phyloP scores from a whole-genome alignment of 306 rosid species.

The Purshia tridentata region DNA sequence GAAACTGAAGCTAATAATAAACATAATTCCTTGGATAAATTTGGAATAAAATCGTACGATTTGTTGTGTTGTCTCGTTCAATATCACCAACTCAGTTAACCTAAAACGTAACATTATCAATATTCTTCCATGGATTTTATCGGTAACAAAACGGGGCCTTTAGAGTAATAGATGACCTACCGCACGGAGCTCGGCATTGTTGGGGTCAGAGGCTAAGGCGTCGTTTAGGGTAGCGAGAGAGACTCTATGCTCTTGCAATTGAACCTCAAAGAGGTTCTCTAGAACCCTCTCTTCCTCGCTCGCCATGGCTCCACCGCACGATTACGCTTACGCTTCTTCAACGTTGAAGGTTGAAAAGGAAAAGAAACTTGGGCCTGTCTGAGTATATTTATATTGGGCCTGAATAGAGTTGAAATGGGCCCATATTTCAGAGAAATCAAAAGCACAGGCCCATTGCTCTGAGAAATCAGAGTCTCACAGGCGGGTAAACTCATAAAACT shows the following conservation, averaged over 20 bases:
- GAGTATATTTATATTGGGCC: not conserved
- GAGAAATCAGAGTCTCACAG: not conserved
- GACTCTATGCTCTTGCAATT: slow-evolving; percentile 80
- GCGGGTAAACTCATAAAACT: slow-evolving; percentile 9
- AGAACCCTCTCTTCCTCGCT: slow-evolving; percentile 90
- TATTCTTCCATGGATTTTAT: not conserved
- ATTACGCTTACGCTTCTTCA: not conserved
- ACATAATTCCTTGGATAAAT: not conserved
- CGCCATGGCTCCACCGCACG: slow-evolving; percentile 40
- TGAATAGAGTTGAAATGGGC: not conserved
- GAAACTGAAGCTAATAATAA: not conserved
- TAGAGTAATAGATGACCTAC: slow-evolving; percentile 24
- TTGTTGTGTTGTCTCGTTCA: not conserved
- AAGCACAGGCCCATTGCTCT: not conserved
- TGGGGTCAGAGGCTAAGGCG: slow-evolving; percentile 68
- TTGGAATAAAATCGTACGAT: not conserved
- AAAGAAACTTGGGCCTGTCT: not conserved
- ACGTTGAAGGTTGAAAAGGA: not conserved
- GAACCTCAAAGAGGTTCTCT: slow-evolving; percentile 76
- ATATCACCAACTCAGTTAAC: not conserved
- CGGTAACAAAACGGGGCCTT: slow-evolving; percentile 1
- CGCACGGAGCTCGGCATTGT: slow-evolving; percentile 67
- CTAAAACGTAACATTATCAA: not conserved
- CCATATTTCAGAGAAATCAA: not conserved
- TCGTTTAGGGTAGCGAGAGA: slow-evolving; percentile 64